These are phyloP conservation scores for Paracoccidioides brasiliensis DNA, from an alignment of 2,329 filamentous ascomycete species.

Conservation along the genomic window DNA sequence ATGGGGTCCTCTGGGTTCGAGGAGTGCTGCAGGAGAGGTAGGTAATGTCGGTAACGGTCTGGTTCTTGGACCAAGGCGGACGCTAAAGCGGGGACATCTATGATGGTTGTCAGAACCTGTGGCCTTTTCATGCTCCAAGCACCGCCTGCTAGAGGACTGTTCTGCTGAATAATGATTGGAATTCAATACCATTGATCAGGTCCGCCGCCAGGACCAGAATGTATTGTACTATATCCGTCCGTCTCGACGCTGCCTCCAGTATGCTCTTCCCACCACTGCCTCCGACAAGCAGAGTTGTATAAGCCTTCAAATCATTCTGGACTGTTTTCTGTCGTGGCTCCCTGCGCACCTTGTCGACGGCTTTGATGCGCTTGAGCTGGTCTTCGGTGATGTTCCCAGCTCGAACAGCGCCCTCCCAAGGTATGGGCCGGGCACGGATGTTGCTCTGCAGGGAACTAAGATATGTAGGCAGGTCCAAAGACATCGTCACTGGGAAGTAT, in stretches of 20 bases:
- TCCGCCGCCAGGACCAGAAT: conserved; percentile 82
- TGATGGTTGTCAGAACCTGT: neutral
- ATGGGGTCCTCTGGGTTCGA: conserved; percentile 75
- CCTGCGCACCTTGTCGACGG: conserved; percentile 89
- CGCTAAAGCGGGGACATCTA: conserved; percentile 69
- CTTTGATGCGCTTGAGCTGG: conserved; percentile 89
- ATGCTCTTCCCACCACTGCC: conserved; percentile 54
- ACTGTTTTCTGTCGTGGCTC: conserved; percentile 77
- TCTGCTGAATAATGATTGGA: neutral
- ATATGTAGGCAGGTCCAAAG: conserved; percentile 82
- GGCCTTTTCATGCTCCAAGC: too few relatives aligned
- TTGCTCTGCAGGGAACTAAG: conserved; percentile 85
- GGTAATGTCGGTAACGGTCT: conserved; percentile 62
- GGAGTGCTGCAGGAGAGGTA: conserved; percentile 71
- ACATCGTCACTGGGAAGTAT: conserved; percentile 45
- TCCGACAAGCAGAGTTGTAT: conserved; percentile 68
- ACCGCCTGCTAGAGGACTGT: too few relatives aligned
- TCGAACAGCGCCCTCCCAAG: conserved; percentile 92
- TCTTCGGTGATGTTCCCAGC: conserved; percentile 87
- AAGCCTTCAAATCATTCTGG: conserved; percentile 66
- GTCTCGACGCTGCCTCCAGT: conserved; percentile 71
- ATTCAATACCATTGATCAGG: conserved; percentile 59
- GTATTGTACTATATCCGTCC: conserved; percentile 86
- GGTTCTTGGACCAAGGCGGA: conserved; percentile 61
- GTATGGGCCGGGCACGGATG: conserved; percentile 88